Conservation (phyloP, 106 monocot species). For the Dioscorea alata region DNA sequence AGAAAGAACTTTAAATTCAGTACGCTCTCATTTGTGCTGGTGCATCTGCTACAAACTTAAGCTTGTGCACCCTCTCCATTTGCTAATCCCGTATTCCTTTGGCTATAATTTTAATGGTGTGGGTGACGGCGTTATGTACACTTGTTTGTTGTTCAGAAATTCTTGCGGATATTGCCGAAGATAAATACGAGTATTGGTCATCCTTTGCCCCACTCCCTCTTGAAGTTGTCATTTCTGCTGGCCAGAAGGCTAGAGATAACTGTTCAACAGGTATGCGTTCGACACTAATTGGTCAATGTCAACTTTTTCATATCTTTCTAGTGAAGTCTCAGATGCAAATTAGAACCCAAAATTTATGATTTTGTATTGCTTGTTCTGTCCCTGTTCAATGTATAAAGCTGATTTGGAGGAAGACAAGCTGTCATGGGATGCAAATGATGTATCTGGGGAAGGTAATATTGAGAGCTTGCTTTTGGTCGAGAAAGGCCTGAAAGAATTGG, state of each 20-base stretch:
- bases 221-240: conserved; percentile 69
- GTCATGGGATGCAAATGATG: conserved; percentile 24
- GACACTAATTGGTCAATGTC: background rate
- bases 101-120: no score
- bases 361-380: background rate
- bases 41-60: no score
- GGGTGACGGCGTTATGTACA: no score
- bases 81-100: no score
- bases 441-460: conserved; percentile 47
- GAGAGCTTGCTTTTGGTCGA: conserved; percentile 76
- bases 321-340: background rate
- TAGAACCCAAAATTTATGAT: background rate
- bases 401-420: conserved; percentile 20
- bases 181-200: conserved; percentile 67
- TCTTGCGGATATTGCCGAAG: conserved; percentile 70
- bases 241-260: conserved; percentile 53
- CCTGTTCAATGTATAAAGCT: conserved; percentile 5
- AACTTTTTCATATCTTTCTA: background rate
- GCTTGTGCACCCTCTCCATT: no score
- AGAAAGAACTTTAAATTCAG: no score
- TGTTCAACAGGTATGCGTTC: conserved; percentile 38
- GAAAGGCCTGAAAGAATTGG: conserved; percentile 67
- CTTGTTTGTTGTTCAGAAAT: conserved; percentile 34
- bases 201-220: conserved; percentile 53
- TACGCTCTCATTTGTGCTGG: no score